Evolutionary conservation across 2,329 filamentous ascomycete species (phyloP), one percentile per base, ranked within the genome.

Genomic region (Ascochyta rabiei): DNA sequence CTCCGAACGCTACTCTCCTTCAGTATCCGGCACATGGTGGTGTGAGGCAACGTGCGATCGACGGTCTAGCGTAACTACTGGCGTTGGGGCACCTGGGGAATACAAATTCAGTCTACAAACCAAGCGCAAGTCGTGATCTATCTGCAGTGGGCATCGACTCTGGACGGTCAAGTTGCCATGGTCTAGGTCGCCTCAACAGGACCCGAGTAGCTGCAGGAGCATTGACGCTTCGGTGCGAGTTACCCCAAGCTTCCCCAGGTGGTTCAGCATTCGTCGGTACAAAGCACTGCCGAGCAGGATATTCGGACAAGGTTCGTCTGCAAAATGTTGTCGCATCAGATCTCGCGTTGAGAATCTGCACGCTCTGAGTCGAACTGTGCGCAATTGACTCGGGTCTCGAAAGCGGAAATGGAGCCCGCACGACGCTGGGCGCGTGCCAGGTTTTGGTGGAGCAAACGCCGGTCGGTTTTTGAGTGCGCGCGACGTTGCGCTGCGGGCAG

Each of bases 351-450:
- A 35, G 19, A 13, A 21, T 21, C 13, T 37, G 6, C 7, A 10
- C 18, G n/a, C 7, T 13, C 24, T 23, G 13, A 38, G 23, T 34
- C 7, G 8, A n/a, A 34, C 12, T 33, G 26, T 26, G 12, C n/a
- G 26, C 23, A 42, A 23, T 46, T 41, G 28, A 38, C 30, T 35
- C 35, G 33, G 37, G 15, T 4, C 35, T 53, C 56, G 23, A 57
- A 63, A 38, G 43, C 50, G 66, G 64, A 49, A 69, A 64, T 56
- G 46, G 44, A 48, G 60, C 48, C 63, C 64, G 64, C 63, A 28
- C 6, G 38, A 45, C 37, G 35, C 42, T 43, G 56, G 33, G 55
- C 48, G 56, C 49, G 52, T 54, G 46, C 46, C 37, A 28, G 41
- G 43, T 28, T 47, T 37, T 44, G 42, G 40, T 58, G 43, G 60